Conservation (phyloP, 176 grass and related monocot genomes). For the Pontederia crassipes region DNA sequence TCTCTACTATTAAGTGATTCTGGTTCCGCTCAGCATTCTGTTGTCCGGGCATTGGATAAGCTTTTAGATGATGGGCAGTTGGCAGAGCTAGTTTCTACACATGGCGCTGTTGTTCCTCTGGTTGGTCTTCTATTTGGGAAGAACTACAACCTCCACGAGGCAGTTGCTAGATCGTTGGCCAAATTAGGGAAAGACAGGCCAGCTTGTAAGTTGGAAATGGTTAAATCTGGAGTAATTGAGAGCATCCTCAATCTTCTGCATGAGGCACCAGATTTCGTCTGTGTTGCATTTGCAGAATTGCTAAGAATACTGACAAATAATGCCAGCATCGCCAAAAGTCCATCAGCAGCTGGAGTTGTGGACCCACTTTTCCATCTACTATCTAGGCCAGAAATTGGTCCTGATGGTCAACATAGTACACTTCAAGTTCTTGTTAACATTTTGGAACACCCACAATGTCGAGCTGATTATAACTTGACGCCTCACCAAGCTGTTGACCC, state of each 20-base stretch:
- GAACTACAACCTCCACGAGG: conserved; percentile 84
- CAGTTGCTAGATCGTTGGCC: conserved; percentile 85
- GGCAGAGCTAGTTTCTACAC: conserved; percentile 85
- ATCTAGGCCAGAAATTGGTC: conserved; percentile 78
- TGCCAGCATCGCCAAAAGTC: conserved; percentile 91
- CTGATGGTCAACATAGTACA: conserved; percentile 87
- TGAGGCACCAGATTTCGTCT: conserved; percentile 98
- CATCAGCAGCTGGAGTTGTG: conserved; percentile 97
- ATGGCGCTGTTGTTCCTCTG: conserved; percentile 92
- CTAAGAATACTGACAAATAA: conserved; percentile 98
- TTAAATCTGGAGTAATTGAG: conserved; percentile 92
- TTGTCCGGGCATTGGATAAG: conserved; percentile 92
- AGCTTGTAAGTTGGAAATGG: conserved; percentile 98
- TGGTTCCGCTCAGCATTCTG: conserved; percentile 88
- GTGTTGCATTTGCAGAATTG: conserved; percentile 78
- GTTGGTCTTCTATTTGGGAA: conserved; percentile 94
- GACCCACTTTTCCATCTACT: conserved; percentile 87
- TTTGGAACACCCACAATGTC: conserved; percentile 96
- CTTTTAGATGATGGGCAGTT: conserved; percentile 96
- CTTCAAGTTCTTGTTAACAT: conserved; percentile 98
- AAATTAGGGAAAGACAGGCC: conserved; percentile 98
- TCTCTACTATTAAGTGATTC: conserved; percentile 72
- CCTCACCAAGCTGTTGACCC: conserved; percentile 80
- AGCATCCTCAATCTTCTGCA: conserved; percentile 87
- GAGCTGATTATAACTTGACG: conserved; percentile 82